Evolutionary conservation across 2,329 filamentous ascomycete species (phyloP).

Genomic region (Zarea fungicola): DNA sequence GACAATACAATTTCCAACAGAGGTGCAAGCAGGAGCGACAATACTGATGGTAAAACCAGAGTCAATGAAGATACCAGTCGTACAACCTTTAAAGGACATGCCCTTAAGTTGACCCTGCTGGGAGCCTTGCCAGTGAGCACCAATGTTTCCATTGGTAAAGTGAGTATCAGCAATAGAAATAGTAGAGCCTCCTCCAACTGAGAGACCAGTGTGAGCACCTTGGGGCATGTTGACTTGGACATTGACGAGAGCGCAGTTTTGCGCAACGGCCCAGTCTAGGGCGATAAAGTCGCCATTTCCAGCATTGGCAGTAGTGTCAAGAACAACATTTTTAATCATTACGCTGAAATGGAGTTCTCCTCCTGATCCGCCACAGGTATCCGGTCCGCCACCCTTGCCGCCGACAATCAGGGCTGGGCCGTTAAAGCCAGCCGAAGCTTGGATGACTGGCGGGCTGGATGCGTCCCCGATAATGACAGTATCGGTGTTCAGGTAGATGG

Average conservation of each 20-base stretch:
- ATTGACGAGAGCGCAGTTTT: slow-evolving; percentile 37
- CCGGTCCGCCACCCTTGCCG: slow-evolving; percentile 35
- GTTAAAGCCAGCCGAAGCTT: slow-evolving; percentile 32
- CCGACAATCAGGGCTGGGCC: slow-evolving; percentile 30
- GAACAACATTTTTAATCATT: slow-evolving; percentile 36
- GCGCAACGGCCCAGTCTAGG: slow-evolving; percentile 40
- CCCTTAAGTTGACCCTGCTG: slow-evolving; percentile 39
- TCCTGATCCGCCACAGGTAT: slow-evolving; percentile 20
- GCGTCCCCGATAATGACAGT: slow-evolving; percentile 42
- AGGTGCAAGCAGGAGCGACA: no score
- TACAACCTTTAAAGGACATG: slow-evolving; percentile 39
- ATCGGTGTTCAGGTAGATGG: slow-evolving; percentile 38
- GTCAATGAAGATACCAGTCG: slow-evolving; percentile 26
- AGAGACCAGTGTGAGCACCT: slow-evolving; percentile 36
- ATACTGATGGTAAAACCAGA: slow-evolving; percentile 34
- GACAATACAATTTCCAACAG: no score
- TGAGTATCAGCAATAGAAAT: slow-evolving; percentile 36
- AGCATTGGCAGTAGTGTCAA: slow-evolving; percentile 35
- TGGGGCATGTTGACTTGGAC: slow-evolving; percentile 36
- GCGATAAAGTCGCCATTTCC: slow-evolving; percentile 32
- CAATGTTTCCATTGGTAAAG: slow-evolving; percentile 36
- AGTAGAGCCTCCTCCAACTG: slow-evolving; percentile 35
- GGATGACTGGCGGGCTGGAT: slow-evolving; percentile 37
- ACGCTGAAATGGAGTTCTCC: slow-evolving; percentile 39
- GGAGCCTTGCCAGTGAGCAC: slow-evolving; percentile 37